phyloP scores from a whole-genome alignment of 371 early-diverging fungal species.

The Mortierella sp. region DNA sequence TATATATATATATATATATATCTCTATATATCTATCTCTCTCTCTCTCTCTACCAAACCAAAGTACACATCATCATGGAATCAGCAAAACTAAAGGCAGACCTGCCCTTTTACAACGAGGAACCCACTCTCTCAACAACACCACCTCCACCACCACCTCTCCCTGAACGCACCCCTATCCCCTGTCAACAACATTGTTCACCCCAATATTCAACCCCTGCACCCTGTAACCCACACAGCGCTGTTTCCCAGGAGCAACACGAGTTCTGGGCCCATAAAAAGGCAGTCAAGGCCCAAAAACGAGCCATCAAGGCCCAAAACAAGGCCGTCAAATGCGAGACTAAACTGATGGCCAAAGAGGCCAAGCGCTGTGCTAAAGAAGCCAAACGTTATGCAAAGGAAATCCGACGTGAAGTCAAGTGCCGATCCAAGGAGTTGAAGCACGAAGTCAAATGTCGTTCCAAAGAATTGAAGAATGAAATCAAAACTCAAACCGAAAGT shows the following conservation, averaged over 20 bases:
- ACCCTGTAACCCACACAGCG: background rate
- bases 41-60: too few relatives aligned
- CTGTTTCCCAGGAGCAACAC: too few relatives aligned
- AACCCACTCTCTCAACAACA: background rate
- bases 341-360: slow-evolving; percentile 18
- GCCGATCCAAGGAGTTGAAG: slow-evolving; percentile 6
- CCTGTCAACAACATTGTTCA: background rate
- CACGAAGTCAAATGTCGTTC: slow-evolving; percentile 1
- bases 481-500: background rate
- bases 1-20: too few relatives aligned
- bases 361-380: slow-evolving; percentile 5
- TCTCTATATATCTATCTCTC: too few relatives aligned
- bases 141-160: background rate
- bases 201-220: slow-evolving; percentile 4
- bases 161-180: background rate
- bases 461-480: slow-evolving; percentile 1
- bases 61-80: too few relatives aligned
- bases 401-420: slow-evolving; percentile 5
- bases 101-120: slow-evolving; percentile 5
- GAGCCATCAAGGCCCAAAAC: slow-evolving; percentile 4
- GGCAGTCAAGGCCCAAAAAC: background rate
- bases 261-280: background rate
- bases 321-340: slow-evolving; percentile 22
- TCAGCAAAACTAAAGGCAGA: too few relatives aligned
- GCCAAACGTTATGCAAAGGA: slow-evolving; percentile 21